These are phyloP conservation scores for Aaosphaeria arxii DNA, from an alignment of 2,329 filamentous ascomycete genomes.

Conservation along the genomic window DNA sequence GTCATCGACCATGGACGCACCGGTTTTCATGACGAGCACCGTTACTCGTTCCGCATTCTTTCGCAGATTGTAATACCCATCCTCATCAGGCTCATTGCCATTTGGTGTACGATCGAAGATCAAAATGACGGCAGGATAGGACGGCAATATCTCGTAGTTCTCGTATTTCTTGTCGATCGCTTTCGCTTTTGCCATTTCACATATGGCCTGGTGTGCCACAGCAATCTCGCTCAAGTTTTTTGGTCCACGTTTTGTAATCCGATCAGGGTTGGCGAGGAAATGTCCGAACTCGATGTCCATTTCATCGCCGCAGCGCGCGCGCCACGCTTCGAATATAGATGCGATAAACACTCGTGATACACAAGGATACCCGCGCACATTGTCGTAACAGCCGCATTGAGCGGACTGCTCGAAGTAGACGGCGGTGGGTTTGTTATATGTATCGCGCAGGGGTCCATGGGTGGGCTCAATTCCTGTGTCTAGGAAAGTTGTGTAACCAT, in stretches of 20 bases:
- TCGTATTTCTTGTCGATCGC: not conserved
- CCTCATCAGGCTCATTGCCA: not conserved
- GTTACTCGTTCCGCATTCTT: not conserved
- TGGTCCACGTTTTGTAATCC: constrained; percentile 1
- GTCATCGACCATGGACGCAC: not conserved
- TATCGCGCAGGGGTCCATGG: not conserved
- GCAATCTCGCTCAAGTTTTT: not conserved
- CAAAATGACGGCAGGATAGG: not conserved
- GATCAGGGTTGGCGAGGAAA: constrained; percentile 1
- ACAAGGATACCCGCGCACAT: not conserved
- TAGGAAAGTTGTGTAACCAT: not conserved
- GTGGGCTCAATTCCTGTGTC: not conserved
- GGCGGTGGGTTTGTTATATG: constrained; percentile 1
- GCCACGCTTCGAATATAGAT: constrained; percentile 1
- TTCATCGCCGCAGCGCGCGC: not conserved
- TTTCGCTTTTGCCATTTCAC: not conserved
- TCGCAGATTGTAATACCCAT: constrained; percentile 1
- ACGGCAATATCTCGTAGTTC: not conserved
- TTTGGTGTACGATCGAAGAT: not conserved
- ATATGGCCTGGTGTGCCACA: not conserved
- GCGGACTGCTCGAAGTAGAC: not conserved
- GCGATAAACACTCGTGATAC: not conserved
- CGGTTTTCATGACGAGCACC: constrained; percentile 2
- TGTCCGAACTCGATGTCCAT: constrained; percentile 3
- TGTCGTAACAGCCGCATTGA: not conserved